These are phyloP conservation scores for Carpinus fangiana DNA, from an alignment of 306 rosid species.

Conservation along the genomic window DNA sequence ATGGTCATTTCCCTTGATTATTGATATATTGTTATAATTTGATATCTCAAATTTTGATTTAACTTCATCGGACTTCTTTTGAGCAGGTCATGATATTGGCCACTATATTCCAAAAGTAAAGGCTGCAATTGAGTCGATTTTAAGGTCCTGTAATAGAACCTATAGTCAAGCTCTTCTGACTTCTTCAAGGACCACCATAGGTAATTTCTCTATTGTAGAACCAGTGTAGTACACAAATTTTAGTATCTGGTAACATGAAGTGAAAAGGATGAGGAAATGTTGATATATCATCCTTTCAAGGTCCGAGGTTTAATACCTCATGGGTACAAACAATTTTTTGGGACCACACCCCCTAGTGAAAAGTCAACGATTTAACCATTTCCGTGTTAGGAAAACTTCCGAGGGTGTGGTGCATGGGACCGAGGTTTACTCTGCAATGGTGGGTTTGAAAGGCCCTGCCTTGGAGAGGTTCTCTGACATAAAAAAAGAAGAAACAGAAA, in stretches of 20 bases:
- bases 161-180: slow-evolving; percentile 95
- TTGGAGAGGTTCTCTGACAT: no score
- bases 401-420: no score
- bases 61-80: slow-evolving; percentile 31
- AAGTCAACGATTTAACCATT: no score
- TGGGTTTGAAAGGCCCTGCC: no score
- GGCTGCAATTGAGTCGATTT: slow-evolving; percentile 90
- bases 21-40: slow-evolving; percentile 7
- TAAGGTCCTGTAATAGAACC: slow-evolving; percentile 81
- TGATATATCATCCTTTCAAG: background rate
- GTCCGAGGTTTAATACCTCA: no score
- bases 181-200: slow-evolving; percentile 88
- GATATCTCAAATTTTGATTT: slow-evolving; percentile 12
- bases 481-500: no score
- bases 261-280: slow-evolving; percentile 10
- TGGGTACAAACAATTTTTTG: no score
- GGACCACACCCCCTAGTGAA: no score
- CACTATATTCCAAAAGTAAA: slow-evolving; percentile 95
- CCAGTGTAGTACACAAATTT: slow-evolving; percentile 16
- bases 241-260: slow-evolving; percentile 10
- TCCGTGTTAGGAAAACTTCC: no score
- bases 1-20: slow-evolving; percentile 18
- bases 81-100: slow-evolving; percentile 89
- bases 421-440: no score
- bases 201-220: slow-evolving; percentile 47